Percentiles rank a stretch among this genome's conserved stretches.
phyloP scores from a whole-genome alignment of 2,329 filamentous ascomycete species.

The Trichoderma simmonsii region DNA sequence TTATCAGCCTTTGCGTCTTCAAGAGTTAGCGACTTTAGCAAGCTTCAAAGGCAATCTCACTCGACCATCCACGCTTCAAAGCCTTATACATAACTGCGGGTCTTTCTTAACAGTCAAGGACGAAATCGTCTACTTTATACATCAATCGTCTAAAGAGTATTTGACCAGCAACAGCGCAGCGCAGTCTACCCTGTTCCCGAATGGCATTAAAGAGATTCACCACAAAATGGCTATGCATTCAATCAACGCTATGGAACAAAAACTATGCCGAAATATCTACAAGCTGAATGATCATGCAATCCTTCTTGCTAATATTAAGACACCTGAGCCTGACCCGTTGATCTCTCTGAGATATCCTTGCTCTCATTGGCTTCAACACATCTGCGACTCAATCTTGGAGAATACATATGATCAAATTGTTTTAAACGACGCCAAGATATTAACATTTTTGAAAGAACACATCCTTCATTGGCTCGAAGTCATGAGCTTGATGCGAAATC shows the following conservation, averaged over 20 bases:
- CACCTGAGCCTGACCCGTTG: slow-evolving; percentile 21
- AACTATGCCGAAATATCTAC: slow-evolving; percentile 37
- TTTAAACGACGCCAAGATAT: slow-evolving; percentile 17
- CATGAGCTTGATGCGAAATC: background rate
- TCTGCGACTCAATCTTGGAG: background rate
- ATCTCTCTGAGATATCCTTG: slow-evolving; percentile 21
- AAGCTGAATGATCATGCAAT: slow-evolving; percentile 21
- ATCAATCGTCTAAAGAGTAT: slow-evolving; percentile 45
- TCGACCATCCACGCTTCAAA: background rate
- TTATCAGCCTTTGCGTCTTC: background rate
- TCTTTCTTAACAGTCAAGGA: slow-evolving; percentile 39
- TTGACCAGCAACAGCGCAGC: slow-evolving; percentile 27
- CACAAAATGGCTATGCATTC: slow-evolving; percentile 33
- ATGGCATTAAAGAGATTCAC: slow-evolving; percentile 28
- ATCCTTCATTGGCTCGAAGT: slow-evolving; percentile 15
- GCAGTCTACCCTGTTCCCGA: slow-evolving; percentile 31
- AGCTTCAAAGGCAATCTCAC: background rate
- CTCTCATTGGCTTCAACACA: slow-evolving; percentile 24
- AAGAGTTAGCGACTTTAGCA: background rate
- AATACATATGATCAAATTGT: background rate
- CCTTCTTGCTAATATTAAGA: slow-evolving; percentile 13
- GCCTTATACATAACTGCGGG: slow-evolving; percentile 30
- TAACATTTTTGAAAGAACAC: background rate
- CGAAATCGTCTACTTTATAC: slow-evolving; percentile 35
- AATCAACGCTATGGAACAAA: slow-evolving; percentile 22